Conservation (phyloP, 768 basidiomycete genomes). For the Wakefieldia striispora region DNA sequence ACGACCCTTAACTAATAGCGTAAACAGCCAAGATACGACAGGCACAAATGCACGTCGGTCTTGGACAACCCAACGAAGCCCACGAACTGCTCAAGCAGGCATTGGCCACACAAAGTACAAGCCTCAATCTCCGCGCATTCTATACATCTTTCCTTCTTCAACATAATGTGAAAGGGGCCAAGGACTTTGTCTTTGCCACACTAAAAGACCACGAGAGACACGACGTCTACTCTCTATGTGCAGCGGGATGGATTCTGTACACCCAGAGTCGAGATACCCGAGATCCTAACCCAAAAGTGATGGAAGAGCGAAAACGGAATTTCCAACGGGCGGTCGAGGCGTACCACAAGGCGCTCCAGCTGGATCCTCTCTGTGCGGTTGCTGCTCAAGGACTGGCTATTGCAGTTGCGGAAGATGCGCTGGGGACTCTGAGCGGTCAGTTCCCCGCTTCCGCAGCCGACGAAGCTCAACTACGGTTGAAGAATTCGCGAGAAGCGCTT, state of each 20-base stretch:
- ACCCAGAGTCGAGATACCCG: constrained; percentile 82
- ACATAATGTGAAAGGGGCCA: constrained; percentile 68
- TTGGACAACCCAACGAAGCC: constrained; percentile 76
- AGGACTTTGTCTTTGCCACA: constrained; percentile 87
- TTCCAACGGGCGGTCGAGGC: constrained; percentile 87
- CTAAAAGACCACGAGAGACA: constrained; percentile 83
- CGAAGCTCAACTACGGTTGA: constrained; percentile 61
- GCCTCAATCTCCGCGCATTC: constrained; percentile 87
- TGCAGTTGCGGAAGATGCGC: constrained; percentile 85
- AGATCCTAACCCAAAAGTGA: constrained; percentile 51
- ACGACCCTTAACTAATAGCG: constrained; percentile 6
- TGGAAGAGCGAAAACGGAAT: constrained; percentile 65
- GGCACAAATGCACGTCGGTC: constrained; percentile 69
- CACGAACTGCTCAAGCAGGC: constrained; percentile 90
- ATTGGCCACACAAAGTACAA: constrained; percentile 69
- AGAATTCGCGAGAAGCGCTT: constrained; percentile 83
- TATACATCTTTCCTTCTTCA: constrained; percentile 93
- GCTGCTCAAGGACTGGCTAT: constrained; percentile 97
- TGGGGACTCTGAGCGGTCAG: constrained; percentile 64
- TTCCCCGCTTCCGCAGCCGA: constrained; percentile 50
- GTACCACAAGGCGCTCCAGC: constrained; percentile 84
- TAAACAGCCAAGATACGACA: constrained; percentile 85
- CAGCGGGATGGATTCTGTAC: constrained; percentile 84
- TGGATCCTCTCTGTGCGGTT: constrained; percentile 84
- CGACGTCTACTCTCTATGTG: constrained; percentile 90